Base-by-base conservation (phyloP, 495 filamentous ascomycete species). In the Recurvomyces mirabilis region DNA sequence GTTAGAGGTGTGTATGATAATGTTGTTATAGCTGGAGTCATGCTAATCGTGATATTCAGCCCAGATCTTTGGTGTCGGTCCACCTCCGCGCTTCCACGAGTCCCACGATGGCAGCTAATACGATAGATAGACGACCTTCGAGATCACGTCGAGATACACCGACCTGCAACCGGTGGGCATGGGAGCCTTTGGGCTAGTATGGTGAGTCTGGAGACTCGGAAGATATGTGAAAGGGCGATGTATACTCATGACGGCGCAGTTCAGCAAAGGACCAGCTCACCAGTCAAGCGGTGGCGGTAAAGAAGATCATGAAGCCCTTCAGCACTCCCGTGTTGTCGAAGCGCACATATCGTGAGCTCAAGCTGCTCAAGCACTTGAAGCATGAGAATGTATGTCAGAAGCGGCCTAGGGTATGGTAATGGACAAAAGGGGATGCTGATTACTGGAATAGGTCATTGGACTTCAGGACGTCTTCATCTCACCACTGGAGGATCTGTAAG, bases 221-320 rank as follows among this genome's bases (percentile, higher is more conserved):
- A 23, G 26, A 22, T 17, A 28, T 14, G 9, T n/a, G 23, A 10
- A 20, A 23, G 29, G 23, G 4, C 17, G n/a, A 30, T n/a, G 1
- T 10, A 15, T 11, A 33, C 39, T 23, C 17, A 28, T 14, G 11
- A 1, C 33, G 4, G 25, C 37, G 53, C 60, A 98, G 91, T 66
- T 94, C 91, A 34, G 91, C 91, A 46, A 89, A 82, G 67, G 91
- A 98, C 62, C 86, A 95, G 72, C 86, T 98, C 61, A 96, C 93
- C 40, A 79, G 71, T 56, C 86, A 94, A 61, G 84, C 84, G 59
- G 91, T 98, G 46, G 91, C 91, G 23, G 87, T 98, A 56, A 98
- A 98, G 77, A 98, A 98, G 73, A 98, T 98, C 59, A 96, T 98
- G 93, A 98, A 98, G 72, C 91, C 91, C 5, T 98, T 98, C 68